Percentiles rank a stretch among this genome's conserved stretches.
phyloP scores from a whole-genome alignment of 176 grass and related monocot genomes.

The Poa pratensis region DNA sequence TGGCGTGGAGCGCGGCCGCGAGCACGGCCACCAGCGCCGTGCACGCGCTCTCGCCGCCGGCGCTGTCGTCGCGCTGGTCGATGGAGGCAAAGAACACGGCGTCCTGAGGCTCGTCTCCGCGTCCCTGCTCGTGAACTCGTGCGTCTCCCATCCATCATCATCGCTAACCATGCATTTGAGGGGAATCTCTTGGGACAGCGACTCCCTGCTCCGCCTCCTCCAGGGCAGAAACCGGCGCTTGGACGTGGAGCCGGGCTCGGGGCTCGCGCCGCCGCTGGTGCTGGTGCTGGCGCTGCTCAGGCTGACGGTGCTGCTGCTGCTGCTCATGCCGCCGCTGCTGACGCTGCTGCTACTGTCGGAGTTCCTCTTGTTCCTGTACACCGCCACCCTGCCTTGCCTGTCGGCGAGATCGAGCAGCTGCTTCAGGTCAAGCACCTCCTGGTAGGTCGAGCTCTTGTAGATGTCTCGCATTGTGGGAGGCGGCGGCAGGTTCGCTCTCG shows the following conservation, averaged over 20 bases:
- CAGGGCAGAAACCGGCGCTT: constrained; percentile 57
- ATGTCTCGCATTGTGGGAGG: background rate
- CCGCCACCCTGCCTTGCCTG: constrained; percentile 45
- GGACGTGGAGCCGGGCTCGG: constrained; percentile 53
- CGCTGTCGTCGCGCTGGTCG: constrained; percentile 89
- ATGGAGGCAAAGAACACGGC: constrained; percentile 90
- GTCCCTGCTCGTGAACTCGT: constrained; percentile 84
- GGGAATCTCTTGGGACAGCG: constrained; percentile 46
- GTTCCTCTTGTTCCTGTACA: constrained; percentile 48
- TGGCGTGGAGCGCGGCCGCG: constrained; percentile 68
- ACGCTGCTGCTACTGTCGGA: constrained; percentile 48
- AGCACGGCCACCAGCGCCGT: constrained; percentile 85
- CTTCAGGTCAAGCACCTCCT: constrained; percentile 51
- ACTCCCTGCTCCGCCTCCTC: constrained; percentile 56
- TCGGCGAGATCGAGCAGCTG: constrained; percentile 61
- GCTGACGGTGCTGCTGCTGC: constrained; percentile 46
- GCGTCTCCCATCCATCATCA: constrained; percentile 64
- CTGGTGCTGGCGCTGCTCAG: constrained; percentile 52
- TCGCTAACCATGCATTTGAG: constrained; percentile 50
- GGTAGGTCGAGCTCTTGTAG: constrained; percentile 31
- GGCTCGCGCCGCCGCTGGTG: constrained; percentile 59
- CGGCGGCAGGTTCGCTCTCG: background rate
- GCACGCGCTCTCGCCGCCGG: constrained; percentile 97
- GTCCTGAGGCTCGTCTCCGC: constrained; percentile 72
- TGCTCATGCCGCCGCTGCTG: constrained; percentile 28